Base-by-base conservation (phyloP, 2,329 filamentous ascomycete species). In the Ceratocystis eucalypticola region DNA sequence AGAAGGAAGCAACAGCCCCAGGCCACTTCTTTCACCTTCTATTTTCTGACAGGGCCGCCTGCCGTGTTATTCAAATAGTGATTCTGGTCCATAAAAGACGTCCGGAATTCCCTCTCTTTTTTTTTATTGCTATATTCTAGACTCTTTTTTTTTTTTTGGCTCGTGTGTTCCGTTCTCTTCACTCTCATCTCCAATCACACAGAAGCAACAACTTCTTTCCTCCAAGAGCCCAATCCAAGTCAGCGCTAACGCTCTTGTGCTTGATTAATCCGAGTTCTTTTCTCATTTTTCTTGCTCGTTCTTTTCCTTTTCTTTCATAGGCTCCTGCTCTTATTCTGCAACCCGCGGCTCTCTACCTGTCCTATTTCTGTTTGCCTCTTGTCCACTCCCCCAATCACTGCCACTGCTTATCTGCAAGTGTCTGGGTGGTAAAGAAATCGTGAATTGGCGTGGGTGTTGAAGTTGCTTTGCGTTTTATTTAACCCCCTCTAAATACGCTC, bases 61-160 rank as follows among this genome's bases (percentile, higher is more conserved):
- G 28, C 55, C 28, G 55, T 37, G 55, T 37, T 37, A 37, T 59
- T 59, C 28, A 59, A 59, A 53, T 53, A 53, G 22, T 25, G 48
- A 25, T 57, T 28, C 20, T n/a, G 30, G 55, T 50, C 61, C 61
- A 63, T 63, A 63, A 63, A 63, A 63, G 61, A 62, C 20, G 17
- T 7, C 61, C 20, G 12, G 46, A 50, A 63, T 61, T 61, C 37
- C 50, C 48, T 59, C 30, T 65, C 28, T 55, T 55, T 46, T 17
- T 50, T 59, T 65, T 48, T 61, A n/a, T 37, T 50, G 30, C 22
- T 65, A 15, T 41, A 25, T 61, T n/a, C 15, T 37, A 37, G 28
- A 46, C n/a, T 46, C 17, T 46, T 30, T 10, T 33, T 30, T 28
- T 65, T 33, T 61, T 62, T 44, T 30, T 10, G 59, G 37, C 44